Evolutionary conservation across 2,329 filamentous ascomycete species (phyloP).

Genomic region (Penicillium sp.): DNA sequence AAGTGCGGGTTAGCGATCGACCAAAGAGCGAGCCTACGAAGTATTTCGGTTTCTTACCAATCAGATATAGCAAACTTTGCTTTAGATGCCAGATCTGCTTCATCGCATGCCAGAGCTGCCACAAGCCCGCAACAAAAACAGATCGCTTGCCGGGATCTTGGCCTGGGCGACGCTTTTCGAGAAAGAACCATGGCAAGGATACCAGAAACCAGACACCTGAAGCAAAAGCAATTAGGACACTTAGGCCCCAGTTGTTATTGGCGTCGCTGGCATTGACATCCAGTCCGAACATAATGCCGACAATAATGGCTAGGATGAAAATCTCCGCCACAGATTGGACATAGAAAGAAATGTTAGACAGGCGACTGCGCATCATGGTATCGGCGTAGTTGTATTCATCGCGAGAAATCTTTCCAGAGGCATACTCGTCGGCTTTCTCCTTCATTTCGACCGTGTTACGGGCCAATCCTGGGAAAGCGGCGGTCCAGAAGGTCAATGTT

Average conservation of each 20-base stretch:
- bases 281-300: slow-evolving; percentile 63
- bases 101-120: slow-evolving; percentile 60
- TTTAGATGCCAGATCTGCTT: slow-evolving; percentile 64
- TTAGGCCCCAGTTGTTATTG: slow-evolving; percentile 67
- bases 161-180: slow-evolving; percentile 65
- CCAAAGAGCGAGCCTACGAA: not conserved
- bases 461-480: slow-evolving; percentile 61
- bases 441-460: slow-evolving; percentile 55
- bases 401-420: slow-evolving; percentile 54
- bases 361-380: slow-evolving; percentile 62
- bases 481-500: slow-evolving; percentile 68
- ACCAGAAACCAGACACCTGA: slow-evolving; percentile 65
- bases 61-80: slow-evolving; percentile 65
- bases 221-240: slow-evolving; percentile 65
- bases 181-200: slow-evolving; percentile 65
- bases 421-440: slow-evolving; percentile 50
- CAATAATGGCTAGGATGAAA: slow-evolving; percentile 63
- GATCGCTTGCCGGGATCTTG: slow-evolving; percentile 50
- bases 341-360: slow-evolving; percentile 65
- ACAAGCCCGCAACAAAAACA: slow-evolving; percentile 59
- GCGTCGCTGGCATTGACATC: slow-evolving; percentile 58
- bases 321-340: slow-evolving; percentile 64
- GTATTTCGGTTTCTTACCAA: slow-evolving; percentile 42
- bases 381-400: slow-evolving; percentile 63
- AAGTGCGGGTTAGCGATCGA: not conserved